Conservation (phyloP, 2,329 filamentous ascomycete species). For the Tolypocladium capitatum region DNA sequence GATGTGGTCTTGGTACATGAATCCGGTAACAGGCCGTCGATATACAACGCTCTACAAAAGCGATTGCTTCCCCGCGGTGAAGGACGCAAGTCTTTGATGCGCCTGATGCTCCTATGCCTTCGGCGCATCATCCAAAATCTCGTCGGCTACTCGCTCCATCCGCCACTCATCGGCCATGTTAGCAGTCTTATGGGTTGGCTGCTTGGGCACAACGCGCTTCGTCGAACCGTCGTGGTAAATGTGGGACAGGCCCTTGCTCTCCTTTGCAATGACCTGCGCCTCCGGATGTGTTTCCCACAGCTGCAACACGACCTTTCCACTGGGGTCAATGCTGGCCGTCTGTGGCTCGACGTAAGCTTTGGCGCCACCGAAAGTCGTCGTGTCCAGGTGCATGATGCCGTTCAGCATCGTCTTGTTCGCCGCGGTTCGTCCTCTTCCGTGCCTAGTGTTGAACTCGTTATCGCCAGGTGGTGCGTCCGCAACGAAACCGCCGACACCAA, state of each 20-base stretch:
- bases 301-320: slow-evolving; percentile 33
- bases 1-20: slow-evolving; percentile 3
- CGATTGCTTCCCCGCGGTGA: background rate
- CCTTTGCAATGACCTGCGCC: slow-evolving; percentile 31
- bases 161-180: slow-evolving; percentile 8
- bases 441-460: slow-evolving; percentile 25
- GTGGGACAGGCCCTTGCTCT: slow-evolving; percentile 24
- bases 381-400: slow-evolving; percentile 30
- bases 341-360: slow-evolving; percentile 34
- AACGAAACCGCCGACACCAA: slow-evolving; percentile 44
- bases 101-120: background rate
- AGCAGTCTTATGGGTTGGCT: slow-evolving; percentile 1
- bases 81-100: background rate
- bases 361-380: slow-evolving; percentile 33
- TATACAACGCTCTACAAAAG: slow-evolving; percentile 1
- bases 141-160: slow-evolving; percentile 13
- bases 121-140: slow-evolving; percentile 10
- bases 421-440: slow-evolving; percentile 6
- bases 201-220: slow-evolving; percentile 6
- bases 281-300: slow-evolving; percentile 25
- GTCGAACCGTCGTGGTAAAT: slow-evolving; percentile 16
- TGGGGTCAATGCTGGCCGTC: slow-evolving; percentile 32
- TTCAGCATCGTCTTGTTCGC: slow-evolving; percentile 13
- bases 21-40: background rate
- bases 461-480: slow-evolving; percentile 27